Evolutionary conservation across 2,329 filamentous ascomycete genomes (phyloP).

Genomic region (Pestalotiopsis sp.): DNA sequence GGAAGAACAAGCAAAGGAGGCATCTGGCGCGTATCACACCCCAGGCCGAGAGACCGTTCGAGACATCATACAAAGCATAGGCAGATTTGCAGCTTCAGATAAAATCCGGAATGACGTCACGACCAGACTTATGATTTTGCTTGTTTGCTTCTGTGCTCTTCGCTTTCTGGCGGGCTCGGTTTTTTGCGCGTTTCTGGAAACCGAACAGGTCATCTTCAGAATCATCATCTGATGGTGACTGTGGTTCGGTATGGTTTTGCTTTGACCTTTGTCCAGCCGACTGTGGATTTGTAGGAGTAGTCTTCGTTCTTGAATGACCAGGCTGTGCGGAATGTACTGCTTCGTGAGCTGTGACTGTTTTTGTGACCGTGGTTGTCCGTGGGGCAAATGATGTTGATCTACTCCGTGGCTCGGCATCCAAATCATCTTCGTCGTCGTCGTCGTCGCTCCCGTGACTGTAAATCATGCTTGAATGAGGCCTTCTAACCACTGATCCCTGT

Average conservation of each 20-base stretch:
- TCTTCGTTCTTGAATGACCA: background rate
- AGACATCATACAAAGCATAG: slow-evolving; percentile 59
- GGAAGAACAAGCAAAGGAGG: slow-evolving; percentile 76
- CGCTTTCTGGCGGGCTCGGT: background rate
- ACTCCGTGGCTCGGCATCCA: slow-evolving; percentile 1
- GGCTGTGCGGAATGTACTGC: background rate
- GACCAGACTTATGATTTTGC: background rate
- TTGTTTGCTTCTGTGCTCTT: background rate
- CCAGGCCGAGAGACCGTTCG: slow-evolving; percentile 76
- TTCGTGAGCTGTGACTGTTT: background rate
- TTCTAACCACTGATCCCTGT: background rate
- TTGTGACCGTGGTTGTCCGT: background rate
- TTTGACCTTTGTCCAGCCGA: background rate
- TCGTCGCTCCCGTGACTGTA: background rate
- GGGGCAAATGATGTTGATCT: background rate
- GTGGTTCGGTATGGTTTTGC: background rate
- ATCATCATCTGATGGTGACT: slow-evolving; percentile 11
- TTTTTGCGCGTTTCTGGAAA: slow-evolving; percentile 5
- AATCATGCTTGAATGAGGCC: background rate
- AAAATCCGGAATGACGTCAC: slow-evolving; percentile 10
- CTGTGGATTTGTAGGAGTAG: background rate
- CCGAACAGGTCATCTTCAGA: slow-evolving; percentile 13
- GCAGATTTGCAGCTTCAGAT: slow-evolving; percentile 8
- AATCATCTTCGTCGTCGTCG: slow-evolving; percentile 12
- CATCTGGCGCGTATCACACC: slow-evolving; percentile 84